A percentile compares a stretch with the other conserved stretches of the same genome.
Conservation (phyloP, 345 rosid species). For the Populus euphratica region DNA sequence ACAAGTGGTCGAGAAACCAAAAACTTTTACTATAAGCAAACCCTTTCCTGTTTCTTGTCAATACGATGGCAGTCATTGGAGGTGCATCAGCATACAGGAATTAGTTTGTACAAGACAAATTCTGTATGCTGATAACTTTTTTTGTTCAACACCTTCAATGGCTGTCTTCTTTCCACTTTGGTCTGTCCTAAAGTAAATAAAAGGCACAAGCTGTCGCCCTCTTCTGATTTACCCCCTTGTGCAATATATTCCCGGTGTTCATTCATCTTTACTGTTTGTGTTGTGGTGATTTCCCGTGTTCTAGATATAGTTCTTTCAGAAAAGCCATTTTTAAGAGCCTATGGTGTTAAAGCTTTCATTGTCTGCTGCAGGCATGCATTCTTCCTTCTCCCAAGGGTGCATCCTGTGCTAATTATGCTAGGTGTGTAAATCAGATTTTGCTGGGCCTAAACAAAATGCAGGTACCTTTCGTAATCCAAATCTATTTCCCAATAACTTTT, state of each 20-base stretch:
- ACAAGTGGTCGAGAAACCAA: neutral
- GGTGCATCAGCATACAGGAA: neutral
- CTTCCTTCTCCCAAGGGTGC: constrained; percentile 82
- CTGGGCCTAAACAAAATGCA: constrained; percentile 77
- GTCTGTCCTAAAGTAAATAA: neutral
- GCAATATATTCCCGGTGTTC: neutral
- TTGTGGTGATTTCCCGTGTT: neutral
- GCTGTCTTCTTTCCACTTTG: neutral
- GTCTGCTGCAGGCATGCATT: constrained; percentile 75
- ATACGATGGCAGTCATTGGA: neutral
- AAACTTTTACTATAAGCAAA: neutral
- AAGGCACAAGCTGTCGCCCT: neutral
- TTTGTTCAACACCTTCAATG: neutral
- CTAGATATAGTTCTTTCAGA: neutral
- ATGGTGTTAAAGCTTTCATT: constrained; percentile 14
- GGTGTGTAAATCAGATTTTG: constrained; percentile 87
- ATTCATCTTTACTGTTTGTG: neutral
- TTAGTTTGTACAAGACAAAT: neutral
- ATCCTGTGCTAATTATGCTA: constrained; percentile 86
- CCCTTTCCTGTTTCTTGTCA: neutral
- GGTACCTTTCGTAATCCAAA: constrained; percentile 33
- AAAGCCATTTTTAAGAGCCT: neutral
- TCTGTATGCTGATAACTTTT: neutral
- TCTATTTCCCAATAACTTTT: neutral
- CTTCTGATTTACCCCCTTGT: neutral